Evolutionary conservation across 345 rosid genomes (phyloP), one percentile per base, ranked within the genome.

Genomic region (Trapa incisa): DNA sequence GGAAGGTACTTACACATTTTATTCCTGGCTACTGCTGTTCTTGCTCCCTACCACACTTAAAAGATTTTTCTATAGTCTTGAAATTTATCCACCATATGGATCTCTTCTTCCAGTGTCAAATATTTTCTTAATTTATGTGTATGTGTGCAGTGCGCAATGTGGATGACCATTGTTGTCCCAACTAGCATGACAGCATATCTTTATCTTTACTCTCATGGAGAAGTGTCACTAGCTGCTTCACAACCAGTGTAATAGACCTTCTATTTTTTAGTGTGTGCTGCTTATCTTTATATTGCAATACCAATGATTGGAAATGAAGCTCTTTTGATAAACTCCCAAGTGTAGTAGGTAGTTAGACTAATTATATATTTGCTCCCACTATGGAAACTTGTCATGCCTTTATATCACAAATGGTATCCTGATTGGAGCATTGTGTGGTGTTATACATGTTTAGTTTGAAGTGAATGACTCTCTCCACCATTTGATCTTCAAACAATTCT

Each of bases 161-260:
- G 96, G 99, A 94, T 94, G 99, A 94, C 97, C 64, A 89, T 85
- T 61, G 57, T 86, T 61, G 96, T 91, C 67, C 85, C 96, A 60
- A 83, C 91, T 61, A 94, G 99, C 79, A 89, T 94, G 97, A 89
- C 96, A 17, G 88, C 96, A 2, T 94, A 94, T 80, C 86, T 94
- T 65, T 89, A 87, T 78, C 92, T 94, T 37, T 94, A 94, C 80
- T 94, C 99, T 38, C 96, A 86, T 35, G 97, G 99, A 73, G 97
- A 94, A 84, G 95, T 89, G 36, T 85, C 88, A 3, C 77, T 86
- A 82, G 99, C 97, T 64, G 99, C 99, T 66, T 89, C 87, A 71
- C 97, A 94, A 87, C 97, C 99, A 82, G 96, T 94, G 97, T 94
- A 94, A 89, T 94, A 94, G 99, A 94, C 52, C 22, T 35, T 12